Percentiles rank a stretch among this genome's conserved stretches.
Evolutionary conservation across 1,284 basidiomycete species (phyloP).

Genomic region (Ustilago shanxiensis): DNA sequence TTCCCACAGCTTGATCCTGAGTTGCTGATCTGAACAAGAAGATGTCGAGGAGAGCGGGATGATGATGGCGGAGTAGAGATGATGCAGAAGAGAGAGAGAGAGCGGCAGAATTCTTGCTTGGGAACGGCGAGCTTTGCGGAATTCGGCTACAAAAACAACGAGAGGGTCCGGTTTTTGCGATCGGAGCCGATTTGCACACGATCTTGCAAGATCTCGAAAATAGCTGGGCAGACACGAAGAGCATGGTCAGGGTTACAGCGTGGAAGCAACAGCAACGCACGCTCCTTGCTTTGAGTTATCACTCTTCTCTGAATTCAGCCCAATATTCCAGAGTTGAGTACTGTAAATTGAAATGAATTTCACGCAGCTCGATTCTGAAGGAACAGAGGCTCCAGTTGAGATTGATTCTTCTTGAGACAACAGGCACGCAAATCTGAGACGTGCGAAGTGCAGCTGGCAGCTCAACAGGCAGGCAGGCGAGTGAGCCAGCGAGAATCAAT

Average conservation of each 20-base stretch:
- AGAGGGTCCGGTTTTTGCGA: neutral
- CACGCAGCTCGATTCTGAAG: neutral
- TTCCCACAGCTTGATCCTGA: neutral
- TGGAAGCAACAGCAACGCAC: constrained; percentile 8
- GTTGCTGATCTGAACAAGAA: neutral
- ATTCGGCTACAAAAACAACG: neutral
- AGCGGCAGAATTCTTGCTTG: neutral
- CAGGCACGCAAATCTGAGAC: too few relatives aligned
- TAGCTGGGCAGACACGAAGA: too few relatives aligned
- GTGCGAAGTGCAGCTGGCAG: constrained; percentile 2
- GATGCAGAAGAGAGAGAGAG: neutral
- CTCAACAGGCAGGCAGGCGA: too few relatives aligned
- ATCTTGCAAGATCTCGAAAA: neutral
- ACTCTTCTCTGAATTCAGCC: neutral
- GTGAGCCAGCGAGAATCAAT: neutral
- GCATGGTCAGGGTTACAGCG: constrained; percentile 1
- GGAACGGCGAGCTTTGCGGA: neutral
- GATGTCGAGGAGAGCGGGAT: neutral
- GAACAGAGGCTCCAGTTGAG: neutral
- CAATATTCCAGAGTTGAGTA: neutral
- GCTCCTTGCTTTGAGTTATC: neutral
- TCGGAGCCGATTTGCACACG: constrained; percentile 10
- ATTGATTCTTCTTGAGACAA: neutral
- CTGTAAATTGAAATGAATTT: constrained; percentile 3
- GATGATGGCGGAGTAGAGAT: neutral